Percentiles rank a stretch among this genome's conserved stretches.
phyloP scores from a whole-genome alignment of 139 green algal species.

The Pycnococcus provasolii region DNA sequence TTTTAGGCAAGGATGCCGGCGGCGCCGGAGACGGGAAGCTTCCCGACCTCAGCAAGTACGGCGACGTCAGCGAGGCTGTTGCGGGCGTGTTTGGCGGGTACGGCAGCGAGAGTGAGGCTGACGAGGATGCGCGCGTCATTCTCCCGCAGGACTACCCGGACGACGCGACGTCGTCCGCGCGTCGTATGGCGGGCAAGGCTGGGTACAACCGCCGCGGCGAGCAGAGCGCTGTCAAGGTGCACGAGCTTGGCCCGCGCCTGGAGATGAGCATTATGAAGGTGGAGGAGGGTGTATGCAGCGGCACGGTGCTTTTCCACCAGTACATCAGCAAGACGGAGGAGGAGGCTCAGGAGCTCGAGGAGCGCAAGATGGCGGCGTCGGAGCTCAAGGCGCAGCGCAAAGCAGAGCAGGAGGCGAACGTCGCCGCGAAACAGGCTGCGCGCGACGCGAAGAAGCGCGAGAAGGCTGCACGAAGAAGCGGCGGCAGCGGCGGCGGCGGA shows the following conservation, averaged over 20 bases:
- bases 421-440: slow-evolving; percentile 22
- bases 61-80: no score
- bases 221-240: slow-evolving; percentile 42
- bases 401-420: slow-evolving; percentile 36
- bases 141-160: not conserved
- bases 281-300: slow-evolving; percentile 83
- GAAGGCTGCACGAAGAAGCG: not conserved
- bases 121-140: slow-evolving; percentile 29
- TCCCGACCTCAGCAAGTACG: no score
- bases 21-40: no score
- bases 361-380: slow-evolving; percentile 24
- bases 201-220: slow-evolving; percentile 20
- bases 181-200: not conserved
- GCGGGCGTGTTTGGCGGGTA: slow-evolving; percentile 12
- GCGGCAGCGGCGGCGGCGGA: no score
- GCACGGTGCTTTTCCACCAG: slow-evolving; percentile 77
- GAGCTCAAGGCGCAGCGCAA: slow-evolving; percentile 19
- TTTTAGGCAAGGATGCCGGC: no score
- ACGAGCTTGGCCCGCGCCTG: slow-evolving; percentile 79
- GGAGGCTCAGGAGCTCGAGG: slow-evolving; percentile 43
- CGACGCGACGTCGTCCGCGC: not conserved
- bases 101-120: slow-evolving; percentile 61
- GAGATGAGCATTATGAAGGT: slow-evolving; percentile 85
- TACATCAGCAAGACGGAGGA: slow-evolving; percentile 50
- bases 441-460: not conserved